Evolutionary conservation across 2,329 filamentous ascomycete genomes (phyloP), one percentile per base, ranked within the genome.

Genomic region (Venturia aucupariae): DNA sequence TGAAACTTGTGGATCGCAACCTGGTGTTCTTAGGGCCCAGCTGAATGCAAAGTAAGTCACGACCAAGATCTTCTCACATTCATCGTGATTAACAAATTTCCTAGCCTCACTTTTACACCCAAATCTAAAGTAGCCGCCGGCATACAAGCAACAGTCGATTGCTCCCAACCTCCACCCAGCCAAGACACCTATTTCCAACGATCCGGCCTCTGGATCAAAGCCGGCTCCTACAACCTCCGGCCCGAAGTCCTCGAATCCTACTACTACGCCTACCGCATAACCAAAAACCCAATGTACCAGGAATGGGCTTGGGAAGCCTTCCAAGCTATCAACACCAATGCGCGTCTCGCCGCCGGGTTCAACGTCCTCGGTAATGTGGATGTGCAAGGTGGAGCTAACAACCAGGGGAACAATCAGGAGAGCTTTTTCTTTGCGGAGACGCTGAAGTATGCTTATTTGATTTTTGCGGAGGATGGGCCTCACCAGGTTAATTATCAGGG

Each of bases 361-460:
- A 83, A 83, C 15, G 80, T 82, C 38, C 77, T 95, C 64, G 65
- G 66, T 19, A 79, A 82, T 66, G 39, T 64, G n/a, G 79, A 81
- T 68, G 76, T 75, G 2, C 69, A 71, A 4, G 73, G 70, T 0
- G 75, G 95, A 71, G 89, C 95, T 54, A 90, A 89, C 69, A 76
- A 75, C 2, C 69, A 71, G 4, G 80, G 78, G 32, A 84, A 96
- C 73, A 87, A 88, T 73, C 89, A 92, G 80, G 90, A 96, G 77
- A 92, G 88, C 70, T 96, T 94, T 77, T 87, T 89, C 79, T 91
- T 95, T 73, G 90, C 91, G 0, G 91, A 96, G 79, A 88, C 92
- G 67, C 73, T 96, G 74, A 96, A 96, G 80, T 95, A 95, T 74
- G 79, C 83, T 65, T 95, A 90, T 76, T 73, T 95, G 69, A 89